phyloP scores from a whole-genome alignment of 1,284 basidiomycete species.

The Irpex sp. region DNA sequence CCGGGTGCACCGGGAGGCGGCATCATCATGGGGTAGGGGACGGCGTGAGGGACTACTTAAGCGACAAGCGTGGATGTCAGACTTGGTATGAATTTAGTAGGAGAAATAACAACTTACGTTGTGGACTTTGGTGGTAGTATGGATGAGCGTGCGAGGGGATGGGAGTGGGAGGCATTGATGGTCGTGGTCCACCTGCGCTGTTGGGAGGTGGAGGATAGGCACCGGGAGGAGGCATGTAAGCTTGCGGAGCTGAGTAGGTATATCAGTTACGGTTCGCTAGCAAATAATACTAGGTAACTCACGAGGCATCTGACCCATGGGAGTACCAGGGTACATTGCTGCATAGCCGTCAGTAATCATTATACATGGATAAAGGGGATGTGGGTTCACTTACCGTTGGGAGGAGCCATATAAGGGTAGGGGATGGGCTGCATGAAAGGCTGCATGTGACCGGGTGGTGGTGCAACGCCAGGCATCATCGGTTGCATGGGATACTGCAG shows the following conservation, averaged over 20 bases:
- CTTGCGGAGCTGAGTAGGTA: conserved; percentile 45
- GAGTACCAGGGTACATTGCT: conserved; percentile 79
- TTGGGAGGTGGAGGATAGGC: conserved; percentile 72
- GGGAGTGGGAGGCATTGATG: conserved; percentile 82
- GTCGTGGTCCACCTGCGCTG: conserved; percentile 60
- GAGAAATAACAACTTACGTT: conserved; percentile 54
- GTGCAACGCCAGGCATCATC: conserved; percentile 80
- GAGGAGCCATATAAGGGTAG: conserved; percentile 73
- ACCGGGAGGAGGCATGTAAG: conserved; percentile 67
- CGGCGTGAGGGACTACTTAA: conserved; percentile 69
- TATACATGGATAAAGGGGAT: not conserved
- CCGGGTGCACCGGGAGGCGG: conserved; percentile 58
- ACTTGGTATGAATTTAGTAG: conserved; percentile 7
- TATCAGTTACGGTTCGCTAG: not conserved
- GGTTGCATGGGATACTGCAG: conserved; percentile 33
- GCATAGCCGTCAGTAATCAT: conserved; percentile 4
- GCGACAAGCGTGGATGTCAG: conserved; percentile 14
- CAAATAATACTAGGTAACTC: conserved; percentile 26
- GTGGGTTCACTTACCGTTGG: conserved; percentile 47
- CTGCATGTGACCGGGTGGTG: conserved; percentile 75
- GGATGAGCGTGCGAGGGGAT: conserved; percentile 79
- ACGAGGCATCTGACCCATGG: conserved; percentile 83
- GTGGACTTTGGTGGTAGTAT: conserved; percentile 83
- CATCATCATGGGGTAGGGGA: conserved; percentile 87
- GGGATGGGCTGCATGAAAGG: conserved; percentile 82